Base-by-base conservation (phyloP, 192 early-diverging fungal genomes). In the Phycomyces nitens region DNA sequence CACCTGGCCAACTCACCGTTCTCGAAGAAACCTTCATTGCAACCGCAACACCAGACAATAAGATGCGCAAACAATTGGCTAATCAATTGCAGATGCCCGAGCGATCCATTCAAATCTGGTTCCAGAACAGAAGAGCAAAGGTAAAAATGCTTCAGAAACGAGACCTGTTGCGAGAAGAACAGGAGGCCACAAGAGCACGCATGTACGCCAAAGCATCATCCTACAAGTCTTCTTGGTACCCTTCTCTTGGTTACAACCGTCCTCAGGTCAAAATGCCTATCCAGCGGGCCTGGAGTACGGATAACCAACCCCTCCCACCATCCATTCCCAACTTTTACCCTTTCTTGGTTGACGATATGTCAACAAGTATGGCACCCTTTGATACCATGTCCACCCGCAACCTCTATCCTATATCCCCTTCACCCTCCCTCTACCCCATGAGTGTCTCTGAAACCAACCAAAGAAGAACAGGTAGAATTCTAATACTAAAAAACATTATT, bases 31-130 rank as follows among this genome's bases (percentile, higher is more conserved):
- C 88, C 3, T 91, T 88, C 54, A 66, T 66, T 52, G 73, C 76
- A 16, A 82, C 86, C 60, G 71, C 87, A 8, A 85, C 84, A 18
- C 90, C 90, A 26, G 83, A 81, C 56, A 73, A 80, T 15, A 83
- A 85, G 40, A 77, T 84, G 50, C 80, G 90, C 7, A 82, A 89
- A 62, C 77, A 77, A 15, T 70, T 92, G 14, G 87, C 86, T 34
- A 75, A 81, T 63, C 77, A 79, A 24, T 67, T 91, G 18, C 81
- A 85, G 47, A 88, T 92, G 87, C 80, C 84, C 1, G 76, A 81
- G 44, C 78, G 90, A 39, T 81, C 88, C 24, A 85, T 92, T 60
- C 90, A 92, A 60, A 89, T 92, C 40, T 92, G 90, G 90, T 92
- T 92, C 72, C 90, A 92, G 64, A 92, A 92, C 74, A 72, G 87